phyloP scores from a whole-genome alignment of 2,329 filamentous ascomycete species.

The Mycogone perniciosa region DNA sequence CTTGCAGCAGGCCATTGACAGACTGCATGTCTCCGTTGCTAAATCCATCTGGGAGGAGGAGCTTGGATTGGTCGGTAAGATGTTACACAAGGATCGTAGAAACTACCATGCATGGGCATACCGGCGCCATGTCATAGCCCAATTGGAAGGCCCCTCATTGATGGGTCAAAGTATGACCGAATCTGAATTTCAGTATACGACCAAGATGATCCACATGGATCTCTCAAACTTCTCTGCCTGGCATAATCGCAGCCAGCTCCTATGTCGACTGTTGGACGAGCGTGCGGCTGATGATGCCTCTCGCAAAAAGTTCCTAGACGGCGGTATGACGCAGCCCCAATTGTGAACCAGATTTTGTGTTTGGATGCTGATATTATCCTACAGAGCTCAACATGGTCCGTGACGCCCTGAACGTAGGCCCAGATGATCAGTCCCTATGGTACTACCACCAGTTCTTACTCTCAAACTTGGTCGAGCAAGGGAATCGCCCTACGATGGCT shows the following conservation, averaged over 20 bases:
- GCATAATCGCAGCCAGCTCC: slow-evolving; percentile 84
- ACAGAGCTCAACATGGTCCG: slow-evolving; percentile 69
- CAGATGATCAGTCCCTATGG: slow-evolving; percentile 93
- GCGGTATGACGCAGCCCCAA: slow-evolving; percentile 41
- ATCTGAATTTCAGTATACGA: slow-evolving; percentile 82
- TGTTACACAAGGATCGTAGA: slow-evolving; percentile 77
- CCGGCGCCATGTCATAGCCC: slow-evolving; percentile 68
- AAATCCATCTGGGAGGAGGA: slow-evolving; percentile 76
- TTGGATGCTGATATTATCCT: background rate
- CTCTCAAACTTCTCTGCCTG: slow-evolving; percentile 96
- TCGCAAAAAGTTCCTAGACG: slow-evolving; percentile 64
- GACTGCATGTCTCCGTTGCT: slow-evolving; percentile 51
- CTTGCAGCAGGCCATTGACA: slow-evolving; percentile 61
- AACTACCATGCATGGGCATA: slow-evolving; percentile 99
- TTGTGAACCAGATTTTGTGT: background rate
- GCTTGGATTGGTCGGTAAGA: slow-evolving; percentile 74
- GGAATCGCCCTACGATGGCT: slow-evolving; percentile 52
- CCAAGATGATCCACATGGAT: slow-evolving; percentile 75
- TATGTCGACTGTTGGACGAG: slow-evolving; percentile 68
- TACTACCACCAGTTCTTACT: slow-evolving; percentile 92
- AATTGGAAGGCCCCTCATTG: slow-evolving; percentile 57
- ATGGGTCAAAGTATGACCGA: slow-evolving; percentile 61
- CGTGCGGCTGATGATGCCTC: slow-evolving; percentile 56
- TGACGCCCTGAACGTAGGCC: slow-evolving; percentile 76
- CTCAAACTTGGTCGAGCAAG: slow-evolving; percentile 53